Base-by-base conservation (phyloP, 768 basidiomycete species). In the Leccinum aurantiacum region DNA sequence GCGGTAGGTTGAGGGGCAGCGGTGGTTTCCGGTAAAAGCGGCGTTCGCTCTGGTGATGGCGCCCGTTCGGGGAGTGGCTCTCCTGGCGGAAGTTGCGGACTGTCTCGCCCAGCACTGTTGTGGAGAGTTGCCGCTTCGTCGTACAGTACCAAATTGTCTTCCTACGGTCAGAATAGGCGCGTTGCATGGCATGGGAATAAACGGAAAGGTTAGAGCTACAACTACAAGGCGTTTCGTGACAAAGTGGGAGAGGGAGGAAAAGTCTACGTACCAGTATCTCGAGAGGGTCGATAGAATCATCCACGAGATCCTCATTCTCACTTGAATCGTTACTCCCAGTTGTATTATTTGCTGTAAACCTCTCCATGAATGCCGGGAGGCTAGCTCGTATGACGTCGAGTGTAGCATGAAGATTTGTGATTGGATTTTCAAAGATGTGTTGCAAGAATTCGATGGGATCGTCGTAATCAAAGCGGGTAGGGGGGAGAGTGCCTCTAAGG, bases 371-470 rank as follows among this genome's bases (percentile, higher is more conserved):
- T 17, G 66, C 68, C 10, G 74, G 74, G 53, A 76, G 68, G 52
- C 67, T 74, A 33, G 66, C 73, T 33, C 69, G 66, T 63, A 75
- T 67, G 71, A 66, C 54, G 71, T 76, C 56, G 74, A 73, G 46
- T 41, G 71, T 38, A 72, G 80, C 73, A 78, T 84, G 60, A 74
- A 74, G 37, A 65, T 84, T 61, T 76, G 83, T 55, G 66, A 74
- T 50, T 65, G 80, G 66, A 66, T 83, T 54, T 67, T 82, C 65
- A 75, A 86, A 66, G 75, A 84, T 77, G 72, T 80, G 61, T 66
- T 84, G 60, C 76, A 85, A 68, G 77, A 79, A 60, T 74, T 83
- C 44, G 59, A 77, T 57, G 59, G 75, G 63, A 57, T 75, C 67
- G 57, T 75, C 70, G 41, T 72, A 62, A 35, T 69, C 66, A 19